Percentiles rank a stretch among this genome's conserved stretches.
Evolutionary conservation across 1,284 basidiomycete genomes (phyloP).

Genomic region (Austroboletus novae-zelandiae): DNA sequence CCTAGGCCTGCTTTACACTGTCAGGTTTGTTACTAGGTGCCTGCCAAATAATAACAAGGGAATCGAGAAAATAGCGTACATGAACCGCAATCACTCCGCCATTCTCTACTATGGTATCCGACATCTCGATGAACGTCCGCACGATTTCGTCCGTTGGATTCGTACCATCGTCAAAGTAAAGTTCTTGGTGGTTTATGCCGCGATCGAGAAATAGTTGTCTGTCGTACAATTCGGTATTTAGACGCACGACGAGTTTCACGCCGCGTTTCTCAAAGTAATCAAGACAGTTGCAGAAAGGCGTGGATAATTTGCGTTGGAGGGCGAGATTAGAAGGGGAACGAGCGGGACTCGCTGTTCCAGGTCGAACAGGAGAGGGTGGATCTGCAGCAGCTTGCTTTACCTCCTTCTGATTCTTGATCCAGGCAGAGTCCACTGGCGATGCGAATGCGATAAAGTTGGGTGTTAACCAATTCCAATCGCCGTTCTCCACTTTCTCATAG

Average conservation of each 20-base stretch:
- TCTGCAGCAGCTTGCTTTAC: constrained; percentile 53
- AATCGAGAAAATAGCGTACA: constrained; percentile 47
- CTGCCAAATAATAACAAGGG: constrained; percentile 13
- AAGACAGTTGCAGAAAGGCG: constrained; percentile 84
- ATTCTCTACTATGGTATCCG: constrained; percentile 75
- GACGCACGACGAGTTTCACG: constrained; percentile 89
- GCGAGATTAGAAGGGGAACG: constrained; percentile 46
- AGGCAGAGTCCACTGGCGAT: constrained; percentile 80
- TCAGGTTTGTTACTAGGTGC: constrained; percentile 18
- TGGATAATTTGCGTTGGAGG: constrained; percentile 71
- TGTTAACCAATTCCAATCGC: constrained; percentile 97
- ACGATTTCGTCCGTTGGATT: constrained; percentile 96
- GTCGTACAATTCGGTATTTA: constrained; percentile 96
- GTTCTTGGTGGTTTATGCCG: constrained; percentile 87
- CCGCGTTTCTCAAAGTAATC: constrained; percentile 88
- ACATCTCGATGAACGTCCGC: constrained; percentile 82
- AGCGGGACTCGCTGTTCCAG: constrained; percentile 21
- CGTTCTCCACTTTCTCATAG: constrained; percentile 95
- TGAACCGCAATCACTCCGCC: constrained; percentile 87
- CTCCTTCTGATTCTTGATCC: constrained; percentile 72
- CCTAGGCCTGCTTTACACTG: constrained; percentile 95
- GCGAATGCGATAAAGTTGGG: constrained; percentile 96
- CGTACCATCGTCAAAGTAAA: constrained; percentile 99
- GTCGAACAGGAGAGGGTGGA: constrained; percentile 33
- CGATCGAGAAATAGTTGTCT: constrained; percentile 78